Percentiles rank a stretch among this genome's conserved stretches.
Evolutionary conservation across 2,329 filamentous ascomycete genomes (phyloP).

Genomic region (Cyanodermella asteris): DNA sequence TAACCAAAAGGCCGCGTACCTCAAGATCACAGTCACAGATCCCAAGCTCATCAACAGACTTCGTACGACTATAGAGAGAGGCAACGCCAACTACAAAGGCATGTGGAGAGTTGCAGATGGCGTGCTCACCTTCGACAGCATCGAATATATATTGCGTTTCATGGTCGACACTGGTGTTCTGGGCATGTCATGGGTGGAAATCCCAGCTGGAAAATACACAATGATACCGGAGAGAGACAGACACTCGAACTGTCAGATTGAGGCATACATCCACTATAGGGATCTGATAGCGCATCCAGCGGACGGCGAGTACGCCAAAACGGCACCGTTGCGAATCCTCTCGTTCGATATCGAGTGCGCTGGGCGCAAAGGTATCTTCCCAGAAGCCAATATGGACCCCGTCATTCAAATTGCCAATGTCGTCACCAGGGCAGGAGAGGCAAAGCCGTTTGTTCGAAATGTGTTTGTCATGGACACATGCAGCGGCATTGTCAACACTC

Average conservation of each 20-base stretch:
- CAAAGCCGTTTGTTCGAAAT: conserved; percentile 86
- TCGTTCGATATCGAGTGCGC: conserved; percentile 99
- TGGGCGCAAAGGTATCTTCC: conserved; percentile 90
- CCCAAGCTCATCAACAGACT: conserved; percentile 64
- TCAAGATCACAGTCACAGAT: conserved; percentile 84
- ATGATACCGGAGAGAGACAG: conserved; percentile 43
- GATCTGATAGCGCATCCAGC: conserved; percentile 73
- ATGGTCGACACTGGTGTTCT: conserved; percentile 93
- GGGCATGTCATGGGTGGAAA: conserved; percentile 96
- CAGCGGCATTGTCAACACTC: conserved; percentile 82
- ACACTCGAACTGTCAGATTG: conserved; percentile 91
- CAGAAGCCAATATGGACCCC: conserved; percentile 73
- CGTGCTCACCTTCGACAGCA: conserved; percentile 82
- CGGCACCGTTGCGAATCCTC: conserved; percentile 77
- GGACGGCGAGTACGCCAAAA: conserved; percentile 91
- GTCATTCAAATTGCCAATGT: conserved; percentile 97
- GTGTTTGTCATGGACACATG: conserved; percentile 90
- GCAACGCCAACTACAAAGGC: conserved; percentile 64
- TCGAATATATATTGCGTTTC: conserved; percentile 85
- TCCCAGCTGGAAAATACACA: conserved; percentile 49
- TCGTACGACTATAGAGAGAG: conserved; percentile 50
- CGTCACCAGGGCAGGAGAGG: conserved; percentile 83
- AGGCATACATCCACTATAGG: conserved; percentile 62
- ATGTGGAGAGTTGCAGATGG: conserved; percentile 58
- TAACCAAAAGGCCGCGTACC: conserved; percentile 72